These are phyloP conservation scores for Leptographium procerum DNA, from an alignment of 2,329 filamentous ascomycete genomes.

Conservation along the genomic window DNA sequence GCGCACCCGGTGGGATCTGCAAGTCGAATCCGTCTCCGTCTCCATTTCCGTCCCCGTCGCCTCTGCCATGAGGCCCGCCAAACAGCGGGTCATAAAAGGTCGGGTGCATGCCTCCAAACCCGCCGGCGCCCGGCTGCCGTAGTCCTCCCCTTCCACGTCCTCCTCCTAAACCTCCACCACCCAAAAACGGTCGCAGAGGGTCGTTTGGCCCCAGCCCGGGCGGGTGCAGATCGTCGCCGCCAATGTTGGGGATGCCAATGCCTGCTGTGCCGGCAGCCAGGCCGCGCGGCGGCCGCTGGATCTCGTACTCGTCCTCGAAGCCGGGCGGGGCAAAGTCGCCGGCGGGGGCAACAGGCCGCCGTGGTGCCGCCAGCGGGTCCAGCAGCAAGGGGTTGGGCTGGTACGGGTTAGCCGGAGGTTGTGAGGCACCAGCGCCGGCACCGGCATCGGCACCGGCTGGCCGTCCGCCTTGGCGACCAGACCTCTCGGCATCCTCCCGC, in stretches of 20 bases:
- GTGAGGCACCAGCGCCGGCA: background rate
- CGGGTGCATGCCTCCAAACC: slow-evolving; percentile 77
- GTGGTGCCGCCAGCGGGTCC: slow-evolving; percentile 51
- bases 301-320: slow-evolving; percentile 87
- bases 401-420: slow-evolving; percentile 45
- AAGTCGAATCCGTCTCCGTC: slow-evolving; percentile 47
- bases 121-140: slow-evolving; percentile 20
- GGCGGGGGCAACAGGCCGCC: slow-evolving; percentile 48
- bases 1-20: slow-evolving; percentile 73
- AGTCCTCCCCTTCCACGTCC: slow-evolving; percentile 47
- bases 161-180: slow-evolving; percentile 48
- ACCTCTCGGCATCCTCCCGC: slow-evolving; percentile 27
- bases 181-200: slow-evolving; percentile 58
- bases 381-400: slow-evolving; percentile 52
- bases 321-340: slow-evolving; percentile 74
- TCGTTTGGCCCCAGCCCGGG: slow-evolving; percentile 77
- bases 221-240: slow-evolving; percentile 80
- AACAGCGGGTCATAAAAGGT: slow-evolving; percentile 90
- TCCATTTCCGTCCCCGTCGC: slow-evolving; percentile 29
- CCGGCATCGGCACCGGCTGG: slow-evolving; percentile 12
- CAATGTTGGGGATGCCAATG: slow-evolving; percentile 40
- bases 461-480: slow-evolving; percentile 27
- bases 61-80: slow-evolving; percentile 28
- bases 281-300: slow-evolving; percentile 54
- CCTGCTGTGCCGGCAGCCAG: slow-evolving; percentile 13